These are phyloP conservation scores for Claviceps africana DNA, from an alignment of 2,329 filamentous ascomycete species.

Conservation along the genomic window DNA sequence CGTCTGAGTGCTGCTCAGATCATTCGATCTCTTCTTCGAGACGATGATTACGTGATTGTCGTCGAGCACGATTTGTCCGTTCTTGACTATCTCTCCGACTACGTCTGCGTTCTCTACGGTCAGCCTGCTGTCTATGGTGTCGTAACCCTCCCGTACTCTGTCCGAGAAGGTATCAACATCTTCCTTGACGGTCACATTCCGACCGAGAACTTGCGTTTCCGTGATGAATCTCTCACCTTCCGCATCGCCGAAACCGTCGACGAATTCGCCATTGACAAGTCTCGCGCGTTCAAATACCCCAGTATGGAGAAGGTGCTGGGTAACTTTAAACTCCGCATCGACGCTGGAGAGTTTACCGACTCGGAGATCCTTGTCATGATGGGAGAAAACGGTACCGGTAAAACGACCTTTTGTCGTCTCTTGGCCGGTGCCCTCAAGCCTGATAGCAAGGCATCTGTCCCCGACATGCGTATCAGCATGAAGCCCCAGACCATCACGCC, in stretches of 20 bases:
- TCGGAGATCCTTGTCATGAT: slow-evolving; percentile 99
- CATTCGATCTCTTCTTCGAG: slow-evolving; percentile 77
- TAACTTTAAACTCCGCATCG: slow-evolving; percentile 70
- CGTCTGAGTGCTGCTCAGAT: slow-evolving; percentile 83
- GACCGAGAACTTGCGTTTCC: slow-evolving; percentile 96
- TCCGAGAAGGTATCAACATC: slow-evolving; percentile 98
- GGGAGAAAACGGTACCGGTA: slow-evolving; percentile 98
- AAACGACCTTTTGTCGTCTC: slow-evolving; percentile 97
- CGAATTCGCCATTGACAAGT: slow-evolving; percentile 74
- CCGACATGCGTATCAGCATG: slow-evolving; percentile 95
- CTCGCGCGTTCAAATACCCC: slow-evolving; percentile 75
- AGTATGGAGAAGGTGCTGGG: slow-evolving; percentile 87
- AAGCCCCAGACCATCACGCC: slow-evolving; percentile 99
- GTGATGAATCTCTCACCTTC: slow-evolving; percentile 93
- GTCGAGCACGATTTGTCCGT: slow-evolving; percentile 99
- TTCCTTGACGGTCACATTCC: slow-evolving; percentile 97
- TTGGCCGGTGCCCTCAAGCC: slow-evolving; percentile 88
- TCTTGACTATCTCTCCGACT: slow-evolving; percentile 95
- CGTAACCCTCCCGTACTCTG: slow-evolving; percentile 86
- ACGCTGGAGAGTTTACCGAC: slow-evolving; percentile 80
- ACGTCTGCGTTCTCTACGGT: slow-evolving; percentile 94
- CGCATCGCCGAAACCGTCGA: slow-evolving; percentile 81
- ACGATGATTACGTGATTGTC: slow-evolving; percentile 92
- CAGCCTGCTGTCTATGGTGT: slow-evolving; percentile 94
- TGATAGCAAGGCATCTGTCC: slow-evolving; percentile 63